phyloP scores from a whole-genome alignment of 2,329 filamentous ascomycete species.

The Penicillium hordei region DNA sequence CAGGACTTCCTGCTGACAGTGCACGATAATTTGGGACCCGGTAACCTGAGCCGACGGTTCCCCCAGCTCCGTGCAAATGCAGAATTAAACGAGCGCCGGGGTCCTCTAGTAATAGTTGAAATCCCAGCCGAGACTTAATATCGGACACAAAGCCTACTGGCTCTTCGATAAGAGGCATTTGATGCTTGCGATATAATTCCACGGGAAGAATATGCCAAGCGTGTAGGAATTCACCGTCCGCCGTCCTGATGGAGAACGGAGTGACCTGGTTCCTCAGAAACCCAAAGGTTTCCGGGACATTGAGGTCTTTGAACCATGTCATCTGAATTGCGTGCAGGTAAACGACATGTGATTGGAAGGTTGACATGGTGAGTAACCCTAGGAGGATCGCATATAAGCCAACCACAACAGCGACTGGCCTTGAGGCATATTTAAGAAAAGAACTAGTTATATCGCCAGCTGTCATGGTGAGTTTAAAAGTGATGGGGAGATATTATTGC shows the following conservation, averaged over 20 bases:
- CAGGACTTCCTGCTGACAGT: conserved; percentile 35
- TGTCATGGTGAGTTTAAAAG: too few relatives aligned
- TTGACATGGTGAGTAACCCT: conserved; percentile 46
- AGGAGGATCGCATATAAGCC: conserved; percentile 48
- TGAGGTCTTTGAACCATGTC: conserved; percentile 56
- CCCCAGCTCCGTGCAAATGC: conserved; percentile 6
- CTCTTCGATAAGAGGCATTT: conserved; percentile 44
- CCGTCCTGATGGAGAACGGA: conserved; percentile 48
- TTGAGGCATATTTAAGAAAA: conserved; percentile 2
- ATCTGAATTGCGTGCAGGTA: conserved; percentile 57
- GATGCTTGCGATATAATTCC: conserved; percentile 47
- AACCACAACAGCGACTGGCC: conserved; percentile 17
- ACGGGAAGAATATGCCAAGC: conserved; percentile 54
- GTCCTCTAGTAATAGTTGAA: conserved; percentile 45
- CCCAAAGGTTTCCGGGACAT: conserved; percentile 50
- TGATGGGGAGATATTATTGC: too few relatives aligned
- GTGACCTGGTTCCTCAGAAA: conserved; percentile 53
- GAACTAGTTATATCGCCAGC: neutral
- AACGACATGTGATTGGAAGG: conserved; percentile 56
- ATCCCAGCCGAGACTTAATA: conserved; percentile 40
- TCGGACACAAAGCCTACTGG: conserved; percentile 35
- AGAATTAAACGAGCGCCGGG: conserved; percentile 1
- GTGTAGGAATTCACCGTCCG: conserved; percentile 45
- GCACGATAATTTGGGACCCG: conserved; percentile 11
- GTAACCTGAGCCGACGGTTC: conserved; percentile 7